Evolutionary conservation across 805 yeast genomes (phyloP), one percentile per base, ranked within the genome.

Genomic region (Schizosaccharomyces lindneri): DNA sequence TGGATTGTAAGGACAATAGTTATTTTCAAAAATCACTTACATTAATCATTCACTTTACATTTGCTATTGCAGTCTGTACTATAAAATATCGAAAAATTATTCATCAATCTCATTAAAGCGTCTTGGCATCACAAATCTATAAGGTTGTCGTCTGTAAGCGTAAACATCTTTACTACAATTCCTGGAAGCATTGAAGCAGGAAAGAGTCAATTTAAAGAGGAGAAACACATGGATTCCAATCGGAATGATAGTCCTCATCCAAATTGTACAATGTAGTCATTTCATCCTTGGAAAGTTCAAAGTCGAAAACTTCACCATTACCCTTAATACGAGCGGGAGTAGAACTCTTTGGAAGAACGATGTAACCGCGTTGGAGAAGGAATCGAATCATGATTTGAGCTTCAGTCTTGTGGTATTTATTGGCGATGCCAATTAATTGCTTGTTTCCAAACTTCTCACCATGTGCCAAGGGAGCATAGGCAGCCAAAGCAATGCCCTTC

Each of bases 401-500:
- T 21, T 78, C 73, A 7, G 83, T 67, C 31, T 78, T 75, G 1
- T 75, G 74, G 48, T 76, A 76, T 62, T 75, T 76, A 51, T 74
- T 67, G 41, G 83, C 81, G 63, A 85, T 68, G 55, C 67, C 68
- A 39, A 64, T 69, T 48, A 77, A 66, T 24, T 65, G 64, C 5
- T 70, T 68, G 64, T 74, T 65, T 64, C 70, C 63, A 70, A 66
- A 66, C 55, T 63, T 64, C 39, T 61, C 59, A 9, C 68, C 68
- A 9, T 78, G 78, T 1, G 84, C 81, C 67, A 88, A 77, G 6
- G 96, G 95, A 6, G 93, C 81, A 72, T 79, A 88, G 0, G 94
- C 89, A 69, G 85, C 87, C 11, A 83, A 79, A 5, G 75, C 72
- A 51, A 88, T 78, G 57, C 75, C 80, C 63, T 82, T 71, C 17